Base-by-base conservation (phyloP, 176 grass and related monocot species). In the Oryza punctata region DNA sequence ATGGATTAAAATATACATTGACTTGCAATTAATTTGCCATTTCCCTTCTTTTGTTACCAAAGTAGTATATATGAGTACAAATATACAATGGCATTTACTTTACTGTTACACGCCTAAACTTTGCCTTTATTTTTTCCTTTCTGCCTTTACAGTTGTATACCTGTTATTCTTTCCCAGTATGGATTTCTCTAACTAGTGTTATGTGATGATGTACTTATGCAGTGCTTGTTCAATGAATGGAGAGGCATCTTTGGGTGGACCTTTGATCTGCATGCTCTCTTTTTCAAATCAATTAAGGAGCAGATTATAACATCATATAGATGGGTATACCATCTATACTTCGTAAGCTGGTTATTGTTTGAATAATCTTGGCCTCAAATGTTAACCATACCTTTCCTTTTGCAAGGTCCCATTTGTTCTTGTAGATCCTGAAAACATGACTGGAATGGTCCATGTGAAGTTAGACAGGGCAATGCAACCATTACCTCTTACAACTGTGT, bases 161-260 rank as follows among this genome's bases (percentile, higher is more conserved):
- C n/a, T 69, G 46, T 30, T 81, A 27, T 75, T 78, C 1, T 75
- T 32, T 32, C 13, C 47, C 35, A 70, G 66, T 30, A 82, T 59
- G 38, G 63, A 69, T 78, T 29, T 82, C 78, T 82, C 82, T 78
- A 85, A 81, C 47, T 70, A 18, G 45, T 80, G 26, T 71, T 76
- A 65, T 92, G 27, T 72, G 27, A 35, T 91, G 70, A 77, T 57
- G 41, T 65, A 43, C 81, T 50, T 79, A 25, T 92, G 44, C 52
- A 99, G 96, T 95, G 93, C 60, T 78, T 99, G 29, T 99, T 90
- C 85, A 95, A 89, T 8, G 93, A 96, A 91, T 96, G 91, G 96
- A 90, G 93, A 85, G 96, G 96, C 61, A 90, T 99, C 40, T 91
- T 99, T 86, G 87, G 85, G 49, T 96, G 91, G 96, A 94, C 89